Evolutionary conservation across 345 rosid species (phyloP).

Genomic region (Carallia pectinifolia): DNA sequence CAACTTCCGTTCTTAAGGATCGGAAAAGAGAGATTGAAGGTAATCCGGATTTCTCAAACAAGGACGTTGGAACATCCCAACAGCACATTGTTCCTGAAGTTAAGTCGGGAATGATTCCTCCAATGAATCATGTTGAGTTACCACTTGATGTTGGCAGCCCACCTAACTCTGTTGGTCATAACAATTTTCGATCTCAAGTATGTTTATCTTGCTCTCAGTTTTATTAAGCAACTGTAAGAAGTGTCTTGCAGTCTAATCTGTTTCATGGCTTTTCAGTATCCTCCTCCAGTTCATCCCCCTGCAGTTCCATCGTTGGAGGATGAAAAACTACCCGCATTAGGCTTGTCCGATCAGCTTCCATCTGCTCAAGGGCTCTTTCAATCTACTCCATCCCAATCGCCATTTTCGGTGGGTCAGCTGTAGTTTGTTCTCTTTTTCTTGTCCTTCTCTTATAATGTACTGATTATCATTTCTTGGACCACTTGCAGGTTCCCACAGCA

Average conservation of each 20-base stretch:
- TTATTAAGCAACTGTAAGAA: neutral
- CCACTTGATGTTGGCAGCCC: conserved; percentile 65
- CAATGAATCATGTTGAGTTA: conserved; percentile 65
- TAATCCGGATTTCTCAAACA: conserved; percentile 93
- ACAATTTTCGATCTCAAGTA: conserved; percentile 80
- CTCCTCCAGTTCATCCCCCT: conserved; percentile 60
- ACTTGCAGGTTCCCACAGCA: conserved; percentile 63
- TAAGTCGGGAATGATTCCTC: conserved; percentile 61
- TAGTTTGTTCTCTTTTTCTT: neutral
- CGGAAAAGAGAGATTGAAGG: conserved; percentile 92
- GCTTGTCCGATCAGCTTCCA: conserved; percentile 83
- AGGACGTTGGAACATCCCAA: conserved; percentile 74
- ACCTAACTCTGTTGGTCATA: conserved; percentile 60
- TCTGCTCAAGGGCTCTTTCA: conserved; percentile 79
- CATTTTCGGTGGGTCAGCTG: conserved; percentile 72
- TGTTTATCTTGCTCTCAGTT: conserved; percentile 17
- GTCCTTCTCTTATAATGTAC: conserved; percentile 6
- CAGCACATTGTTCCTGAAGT: conserved; percentile 65
- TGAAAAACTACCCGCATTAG: conserved; percentile 69
- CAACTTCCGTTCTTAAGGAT: conserved; percentile 85
- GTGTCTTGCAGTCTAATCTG: conserved; percentile 9
- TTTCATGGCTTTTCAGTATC: conserved; percentile 49
- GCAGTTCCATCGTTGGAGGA: conserved; percentile 70
- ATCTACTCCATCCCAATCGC: conserved; percentile 60
- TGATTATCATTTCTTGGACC: conserved; percentile 11